A percentile compares a stretch with the other conserved stretches of the same genome.
phyloP scores from a whole-genome alignment of 2,329 filamentous ascomycete species.

The Aspergillus pseudoterreus region DNA sequence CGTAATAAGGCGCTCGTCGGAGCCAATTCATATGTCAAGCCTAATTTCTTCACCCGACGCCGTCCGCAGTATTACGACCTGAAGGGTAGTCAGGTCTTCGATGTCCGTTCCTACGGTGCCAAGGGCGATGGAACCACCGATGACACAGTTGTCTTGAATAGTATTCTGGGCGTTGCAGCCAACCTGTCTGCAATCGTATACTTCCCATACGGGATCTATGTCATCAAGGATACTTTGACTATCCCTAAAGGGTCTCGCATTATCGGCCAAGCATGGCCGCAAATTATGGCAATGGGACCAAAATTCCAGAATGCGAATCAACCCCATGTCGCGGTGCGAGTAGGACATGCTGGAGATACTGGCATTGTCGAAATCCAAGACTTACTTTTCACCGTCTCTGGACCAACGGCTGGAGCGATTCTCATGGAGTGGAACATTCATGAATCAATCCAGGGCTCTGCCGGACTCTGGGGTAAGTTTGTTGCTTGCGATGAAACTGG shows the following conservation, averaged over 20 bases:
- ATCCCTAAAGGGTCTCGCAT: conserved; percentile 59
- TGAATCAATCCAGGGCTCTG: conserved; percentile 25
- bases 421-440: conserved; percentile 37
- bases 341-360: conserved; percentile 28
- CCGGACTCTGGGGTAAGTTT: conserved; percentile 19
- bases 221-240: conserved; percentile 66
- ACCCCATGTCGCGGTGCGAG: conserved; percentile 23
- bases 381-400: conserved; percentile 33
- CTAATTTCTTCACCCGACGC: not conserved
- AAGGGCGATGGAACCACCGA: not conserved
- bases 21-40: not conserved
- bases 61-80: not conserved
- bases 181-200: conserved; percentile 53
- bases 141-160: not conserved
- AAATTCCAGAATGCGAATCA: conserved; percentile 25
- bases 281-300: conserved; percentile 30
- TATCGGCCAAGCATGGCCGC: conserved; percentile 52
- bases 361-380: conserved; percentile 36
- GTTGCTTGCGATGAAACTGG: not conserved
- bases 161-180: conserved; percentile 9
- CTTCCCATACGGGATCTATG: conserved; percentile 72
- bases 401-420: conserved; percentile 33
- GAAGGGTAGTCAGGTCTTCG: not conserved
- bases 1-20: not conserved
- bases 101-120: not conserved